Percentiles rank a stretch among this genome's conserved stretches.
These are phyloP conservation scores for Avena atlantica DNA, from an alignment of 176 grass and related monocot genomes.

Conservation along the genomic window DNA sequence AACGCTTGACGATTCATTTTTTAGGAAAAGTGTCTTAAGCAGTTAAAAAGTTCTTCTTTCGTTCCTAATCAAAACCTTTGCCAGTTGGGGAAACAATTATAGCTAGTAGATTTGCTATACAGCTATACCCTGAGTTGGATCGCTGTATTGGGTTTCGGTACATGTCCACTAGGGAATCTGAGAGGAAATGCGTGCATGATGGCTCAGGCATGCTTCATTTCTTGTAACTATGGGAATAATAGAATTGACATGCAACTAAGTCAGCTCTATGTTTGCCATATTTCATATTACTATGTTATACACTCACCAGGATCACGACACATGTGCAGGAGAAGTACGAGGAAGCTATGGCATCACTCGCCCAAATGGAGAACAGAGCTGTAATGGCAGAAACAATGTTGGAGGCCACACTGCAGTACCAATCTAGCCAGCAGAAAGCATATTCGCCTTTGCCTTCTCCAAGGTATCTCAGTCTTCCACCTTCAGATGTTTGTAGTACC, in stretches of 20 bases:
- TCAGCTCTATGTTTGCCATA: constrained; percentile 8
- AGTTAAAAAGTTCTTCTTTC: constrained; percentile 3
- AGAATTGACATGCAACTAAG: constrained; percentile 17
- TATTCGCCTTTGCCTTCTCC: constrained; percentile 76
- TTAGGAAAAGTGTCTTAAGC: neutral
- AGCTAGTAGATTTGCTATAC: constrained; percentile 21
- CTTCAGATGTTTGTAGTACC: constrained; percentile 37
- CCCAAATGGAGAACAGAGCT: constrained; percentile 89
- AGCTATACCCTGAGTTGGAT: constrained; percentile 6
- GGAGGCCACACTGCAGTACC: constrained; percentile 98
- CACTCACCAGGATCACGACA: constrained; percentile 30
- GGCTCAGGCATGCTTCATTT: neutral
- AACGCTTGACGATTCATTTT: neutral
- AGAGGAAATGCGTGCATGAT: constrained; percentile 13
- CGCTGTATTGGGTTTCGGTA: neutral
- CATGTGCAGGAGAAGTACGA: constrained; percentile 93
- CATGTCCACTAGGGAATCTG: neutral
- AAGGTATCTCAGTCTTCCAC: constrained; percentile 62
- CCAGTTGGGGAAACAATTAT: constrained; percentile 11
- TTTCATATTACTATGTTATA: constrained; percentile 18
- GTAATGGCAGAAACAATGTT: constrained; percentile 99
- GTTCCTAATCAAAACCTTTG: constrained; percentile 17
- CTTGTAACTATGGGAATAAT: constrained; percentile 3
- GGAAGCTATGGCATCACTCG: constrained; percentile 74
- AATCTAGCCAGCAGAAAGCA: constrained; percentile 96